These are phyloP conservation scores for Ogataea minuta DNA, from an alignment of 805 yeast genomes.

Conservation along the genomic window DNA sequence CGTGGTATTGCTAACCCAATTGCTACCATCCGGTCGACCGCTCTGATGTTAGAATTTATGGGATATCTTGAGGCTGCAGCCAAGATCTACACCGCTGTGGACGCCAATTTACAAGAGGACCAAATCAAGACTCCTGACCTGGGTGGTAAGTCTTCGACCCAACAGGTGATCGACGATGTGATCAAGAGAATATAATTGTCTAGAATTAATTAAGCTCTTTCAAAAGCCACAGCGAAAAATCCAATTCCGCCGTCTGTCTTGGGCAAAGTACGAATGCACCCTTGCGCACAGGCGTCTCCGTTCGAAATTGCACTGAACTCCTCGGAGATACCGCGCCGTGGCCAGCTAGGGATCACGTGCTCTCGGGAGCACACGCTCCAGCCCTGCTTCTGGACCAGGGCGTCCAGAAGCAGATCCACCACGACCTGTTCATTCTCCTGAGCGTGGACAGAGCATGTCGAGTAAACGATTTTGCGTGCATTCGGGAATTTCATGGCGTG, in stretches of 20 bases:
- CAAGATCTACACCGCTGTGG: constrained; percentile 89
- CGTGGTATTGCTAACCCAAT: constrained; percentile 92
- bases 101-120: constrained; percentile 83
- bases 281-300: constrained; percentile 65
- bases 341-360: constrained; percentile 81
- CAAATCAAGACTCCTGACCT: constrained; percentile 86
- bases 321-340: constrained; percentile 71
- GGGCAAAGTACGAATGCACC: constrained; percentile 84
- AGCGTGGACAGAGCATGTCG: constrained; percentile 93
- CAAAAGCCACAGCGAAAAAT: constrained; percentile 92
- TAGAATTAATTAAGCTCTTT: constrained; percentile 36
- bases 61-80: constrained; percentile 90
- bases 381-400: constrained; percentile 59
- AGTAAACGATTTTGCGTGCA: constrained; percentile 78
- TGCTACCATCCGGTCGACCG: constrained; percentile 97
- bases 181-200: constrained; percentile 46
- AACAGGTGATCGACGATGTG: constrained; percentile 83
- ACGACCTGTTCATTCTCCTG: constrained; percentile 95
- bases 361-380: constrained; percentile 68
- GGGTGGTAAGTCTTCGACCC: constrained; percentile 87
- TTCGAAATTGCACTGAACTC: constrained; percentile 57
- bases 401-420: constrained; percentile 66
- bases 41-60: constrained; percentile 95
- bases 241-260: constrained; percentile 98
- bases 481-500: constrained; percentile 84